Base-by-base conservation (phyloP, 1,284 basidiomycete genomes). In the Cystobasidium sp. region DNA sequence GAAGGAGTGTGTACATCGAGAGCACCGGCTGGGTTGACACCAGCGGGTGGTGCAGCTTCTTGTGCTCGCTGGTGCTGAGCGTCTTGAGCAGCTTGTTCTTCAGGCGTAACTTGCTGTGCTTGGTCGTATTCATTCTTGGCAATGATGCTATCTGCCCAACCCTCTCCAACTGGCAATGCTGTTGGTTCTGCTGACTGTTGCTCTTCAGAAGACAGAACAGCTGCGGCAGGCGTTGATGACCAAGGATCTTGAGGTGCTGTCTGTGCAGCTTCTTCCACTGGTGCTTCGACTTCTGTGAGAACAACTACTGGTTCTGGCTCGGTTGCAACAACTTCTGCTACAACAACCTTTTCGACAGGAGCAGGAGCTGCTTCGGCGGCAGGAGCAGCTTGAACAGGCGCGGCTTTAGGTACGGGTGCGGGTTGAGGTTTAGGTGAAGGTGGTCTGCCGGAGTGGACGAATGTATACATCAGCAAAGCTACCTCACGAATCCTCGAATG, bases 91-190 rank as follows among this genome's bases (percentile, higher is more conserved):
- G 53, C 58, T 31, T 66, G 64, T 53, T 66, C n/a, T 22, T 55
- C 53, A 6, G 41, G 24, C 5, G 52, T 18, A 16, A 41, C 52
- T 3, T 46, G 24, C 75, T 77, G 31, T 75, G 75, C 68, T 10
- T 77, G 72, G 16, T 69, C 74, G 56, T 76, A 68, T 37, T 76
- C 78, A 18, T 72, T 52, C 44, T 61, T 41, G 20, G 77, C 77
- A 18, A 76, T 67, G 63, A 80, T 74, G 55, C 75, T 75, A 59
- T 79, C 79, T 61, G 79, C 78, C 79, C 78, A 80, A 41, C 77
- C 79, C 61, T 80, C 79, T 24, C 79, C 79, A 31, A 78, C 76
- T 1, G 74, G 76, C 64, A 80, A 69, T 47, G 81, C 76, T 56
- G 84, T 80, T n/a, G 83, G 78, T 46, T 78, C 74, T 22, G 31